Base-by-base conservation (phyloP, 305 asterid genomes). In the Salvia sclarea region DNA sequence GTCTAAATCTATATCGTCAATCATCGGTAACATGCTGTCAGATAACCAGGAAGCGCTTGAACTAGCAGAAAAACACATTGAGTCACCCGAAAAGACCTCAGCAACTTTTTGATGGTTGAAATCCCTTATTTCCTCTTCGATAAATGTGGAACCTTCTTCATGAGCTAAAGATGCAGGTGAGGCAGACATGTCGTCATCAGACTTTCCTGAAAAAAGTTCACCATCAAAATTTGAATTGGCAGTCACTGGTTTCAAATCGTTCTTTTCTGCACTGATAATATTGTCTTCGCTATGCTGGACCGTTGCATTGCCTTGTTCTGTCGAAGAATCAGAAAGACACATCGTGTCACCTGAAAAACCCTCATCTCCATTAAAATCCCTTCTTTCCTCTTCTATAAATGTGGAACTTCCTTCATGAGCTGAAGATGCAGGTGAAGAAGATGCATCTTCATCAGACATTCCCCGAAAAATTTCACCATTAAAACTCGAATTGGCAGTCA, bases 1-100 rank as follows among this genome's bases (percentile, higher is more conserved):
- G 50, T 70, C 75, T 50, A 69, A 77, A 72, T 53, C n/a, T 11
- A 43, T 43, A 30, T 69, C 76, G 48, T 66, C 78, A 43, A 33
- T n/a, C 58, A 62, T 20, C 24, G 74, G 43, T 63, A 68, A 58
- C 62, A 64, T 57, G 30, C 41, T 65, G 22, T 73, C 53, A 11
- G 21, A 70, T 60, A 47, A 69, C 49, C 57, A 49, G 56, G 41
- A 72, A 44, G 56, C 49, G 74, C 49, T 65, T 38, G 67, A 75
- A 66, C 57, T 35, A 72, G 71, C 67, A 49, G 62, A 68, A 28
- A 1, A 40, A 38, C 40, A 64, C 54, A 54, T 69, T 3, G 8
- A 13, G 35, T 70, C 75, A 41, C 75, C 75, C 31, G 78, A 60
- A 55, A 47, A 75, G 13, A 61, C 66, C 24, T 41, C 9, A 16